These are phyloP conservation scores for Chlamydomonas urium DNA, from an alignment of 139 green algal species.

Conservation along the genomic window DNA sequence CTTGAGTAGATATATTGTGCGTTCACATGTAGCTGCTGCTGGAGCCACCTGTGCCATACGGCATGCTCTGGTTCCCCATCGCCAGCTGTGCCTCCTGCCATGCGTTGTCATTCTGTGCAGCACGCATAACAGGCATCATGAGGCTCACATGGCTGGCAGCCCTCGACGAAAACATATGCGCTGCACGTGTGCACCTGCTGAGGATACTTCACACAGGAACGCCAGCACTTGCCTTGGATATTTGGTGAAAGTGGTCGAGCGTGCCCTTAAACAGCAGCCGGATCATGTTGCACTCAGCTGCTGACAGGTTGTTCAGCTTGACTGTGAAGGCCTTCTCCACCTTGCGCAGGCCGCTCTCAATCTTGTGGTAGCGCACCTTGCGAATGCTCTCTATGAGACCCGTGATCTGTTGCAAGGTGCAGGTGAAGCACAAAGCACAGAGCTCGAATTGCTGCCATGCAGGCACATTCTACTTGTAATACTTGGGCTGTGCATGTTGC, in stretches of 20 bases:
- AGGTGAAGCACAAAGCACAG: not conserved
- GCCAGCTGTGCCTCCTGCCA: not conserved
- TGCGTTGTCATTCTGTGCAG: not conserved
- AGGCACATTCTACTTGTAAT: too few relatives aligned
- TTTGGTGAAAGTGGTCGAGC: slow-evolving; percentile 54
- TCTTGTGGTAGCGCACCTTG: slow-evolving; percentile 74
- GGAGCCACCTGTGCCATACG: not conserved
- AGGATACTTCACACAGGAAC: not conserved
- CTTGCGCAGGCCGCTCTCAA: slow-evolving; percentile 65
- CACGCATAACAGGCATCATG: slow-evolving; percentile 10
- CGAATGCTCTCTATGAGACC: slow-evolving; percentile 67
- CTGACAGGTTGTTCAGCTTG: slow-evolving; percentile 81
- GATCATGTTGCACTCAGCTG: slow-evolving; percentile 81
- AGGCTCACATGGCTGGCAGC: not conserved
- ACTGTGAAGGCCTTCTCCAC: slow-evolving; percentile 67
- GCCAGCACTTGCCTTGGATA: slow-evolving; percentile 39
- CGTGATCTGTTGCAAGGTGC: slow-evolving; percentile 39
- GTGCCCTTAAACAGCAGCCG: slow-evolving; percentile 61
- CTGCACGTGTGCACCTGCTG: not conserved
- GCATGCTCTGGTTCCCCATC: slow-evolving; percentile 4
- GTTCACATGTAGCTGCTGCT: not conserved
- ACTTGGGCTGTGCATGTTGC: too few relatives aligned
- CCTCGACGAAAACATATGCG: not conserved
- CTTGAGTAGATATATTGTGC: not conserved
- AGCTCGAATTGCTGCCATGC: too few relatives aligned